Evolutionary conservation across 129 eudicot species (phyloP).

Genomic region (Escallonia herrerae): DNA sequence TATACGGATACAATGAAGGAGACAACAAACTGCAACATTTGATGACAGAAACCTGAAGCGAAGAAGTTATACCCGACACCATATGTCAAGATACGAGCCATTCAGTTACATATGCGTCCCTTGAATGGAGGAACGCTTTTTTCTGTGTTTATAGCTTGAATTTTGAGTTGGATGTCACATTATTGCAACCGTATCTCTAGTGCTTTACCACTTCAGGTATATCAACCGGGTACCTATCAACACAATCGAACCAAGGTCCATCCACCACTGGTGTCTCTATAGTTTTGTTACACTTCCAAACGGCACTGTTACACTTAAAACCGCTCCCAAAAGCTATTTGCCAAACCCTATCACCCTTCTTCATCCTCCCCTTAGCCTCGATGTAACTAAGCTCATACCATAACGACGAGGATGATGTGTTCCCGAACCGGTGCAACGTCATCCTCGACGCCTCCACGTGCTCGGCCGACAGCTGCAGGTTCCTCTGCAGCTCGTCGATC

Average conservation of each 20-base stretch:
- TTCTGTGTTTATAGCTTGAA: no score
- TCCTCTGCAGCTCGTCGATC: constrained; percentile 21
- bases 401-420: constrained; percentile 29
- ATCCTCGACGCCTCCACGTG: constrained; percentile 35
- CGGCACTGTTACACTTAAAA: constrained; percentile 33
- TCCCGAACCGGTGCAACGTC: constrained; percentile 37
- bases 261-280: constrained; percentile 1
- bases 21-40: no score
- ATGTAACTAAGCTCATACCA: constrained; percentile 35
- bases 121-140: no score
- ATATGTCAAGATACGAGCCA: no score
- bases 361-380: constrained; percentile 31
- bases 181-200: background rate
- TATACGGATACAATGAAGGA: no score
- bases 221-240: constrained; percentile 30
- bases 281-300: constrained; percentile 23
- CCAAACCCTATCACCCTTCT: constrained; percentile 31
- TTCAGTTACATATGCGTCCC: no score
- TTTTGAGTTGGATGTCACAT: no score
- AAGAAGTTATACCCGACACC: no score
- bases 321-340: constrained; percentile 27
- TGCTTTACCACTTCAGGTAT: constrained; percentile 15
- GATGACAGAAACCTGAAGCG: no score
- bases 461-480: constrained; percentile 8
- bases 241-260: constrained; percentile 31